Conservation (phyloP, 192 early-diverging fungal species). For the Diversispora epigaea region DNA sequence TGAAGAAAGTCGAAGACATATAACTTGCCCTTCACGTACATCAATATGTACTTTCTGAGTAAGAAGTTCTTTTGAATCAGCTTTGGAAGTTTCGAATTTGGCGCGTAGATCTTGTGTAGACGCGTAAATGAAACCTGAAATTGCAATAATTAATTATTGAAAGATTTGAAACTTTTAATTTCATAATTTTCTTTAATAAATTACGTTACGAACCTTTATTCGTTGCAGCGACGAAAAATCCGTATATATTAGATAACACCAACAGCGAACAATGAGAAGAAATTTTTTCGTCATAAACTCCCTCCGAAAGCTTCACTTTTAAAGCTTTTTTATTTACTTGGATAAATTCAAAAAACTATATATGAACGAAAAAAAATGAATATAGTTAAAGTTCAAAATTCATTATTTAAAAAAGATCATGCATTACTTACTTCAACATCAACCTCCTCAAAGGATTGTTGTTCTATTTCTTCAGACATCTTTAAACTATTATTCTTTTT, state of each 20-base stretch:
- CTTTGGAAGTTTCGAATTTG: conserved; percentile 35
- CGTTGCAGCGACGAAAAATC: conserved; percentile 67
- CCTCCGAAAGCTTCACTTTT: neutral
- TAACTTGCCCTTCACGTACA: conserved; percentile 38
- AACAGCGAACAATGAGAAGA: conserved; percentile 32
- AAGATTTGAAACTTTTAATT: neutral
- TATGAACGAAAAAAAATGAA: neutral
- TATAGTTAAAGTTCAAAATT: neutral
- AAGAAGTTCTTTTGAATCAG: conserved; percentile 34
- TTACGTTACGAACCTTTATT: conserved; percentile 48
- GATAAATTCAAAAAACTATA: conserved; percentile 31
- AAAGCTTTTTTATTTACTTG: neutral
- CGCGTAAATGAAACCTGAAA: conserved; percentile 40
- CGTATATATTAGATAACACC: conserved; percentile 61
- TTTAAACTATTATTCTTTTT: too few relatives aligned
- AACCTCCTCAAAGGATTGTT: neutral
- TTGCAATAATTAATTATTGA: conserved; percentile 23
- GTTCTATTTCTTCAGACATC: neutral
- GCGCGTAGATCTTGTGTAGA: conserved; percentile 33
- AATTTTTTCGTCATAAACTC: neutral
- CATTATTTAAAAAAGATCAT: too few relatives aligned
- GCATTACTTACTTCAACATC: neutral
- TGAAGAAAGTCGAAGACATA: conserved; percentile 45
- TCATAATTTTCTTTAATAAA: neutral
- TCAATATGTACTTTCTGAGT: conserved; percentile 37